Conservation (phyloP, 2,329 filamentous ascomycete genomes). For the Chaetomiaceae sp. region DNA sequence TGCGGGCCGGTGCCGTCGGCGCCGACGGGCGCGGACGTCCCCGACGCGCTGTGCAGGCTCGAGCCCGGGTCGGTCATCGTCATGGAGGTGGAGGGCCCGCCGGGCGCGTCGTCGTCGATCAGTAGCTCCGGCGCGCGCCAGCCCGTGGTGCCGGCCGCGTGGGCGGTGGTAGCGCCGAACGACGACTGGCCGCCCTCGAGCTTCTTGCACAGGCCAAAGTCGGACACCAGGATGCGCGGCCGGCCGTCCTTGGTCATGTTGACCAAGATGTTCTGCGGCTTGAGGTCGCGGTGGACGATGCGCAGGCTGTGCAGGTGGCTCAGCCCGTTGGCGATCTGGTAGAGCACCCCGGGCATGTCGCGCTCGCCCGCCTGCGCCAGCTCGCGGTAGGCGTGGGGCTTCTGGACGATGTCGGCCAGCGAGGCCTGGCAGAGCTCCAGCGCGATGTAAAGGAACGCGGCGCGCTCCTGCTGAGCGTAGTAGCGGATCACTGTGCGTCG, state of each 20-base stretch:
- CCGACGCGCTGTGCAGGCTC: conserved; percentile 47
- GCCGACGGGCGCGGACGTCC: conserved; percentile 10
- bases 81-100: conserved; percentile 35
- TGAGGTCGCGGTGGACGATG: conserved; percentile 94
- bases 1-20: conserved; percentile 43
- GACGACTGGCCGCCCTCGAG: conserved; percentile 91
- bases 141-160: conserved; percentile 86
- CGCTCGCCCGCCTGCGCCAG: conserved; percentile 66
- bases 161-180: conserved; percentile 87
- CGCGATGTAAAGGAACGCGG: conserved; percentile 92
- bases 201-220: conserved; percentile 97
- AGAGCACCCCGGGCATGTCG: conserved; percentile 72
- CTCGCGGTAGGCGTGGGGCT: conserved; percentile 58
- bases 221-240: conserved; percentile 87
- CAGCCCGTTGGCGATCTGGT: conserved; percentile 85
- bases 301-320: conserved; percentile 83
- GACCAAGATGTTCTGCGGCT: conserved; percentile 95
- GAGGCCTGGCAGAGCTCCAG: conserved; percentile 92
- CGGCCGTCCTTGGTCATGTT: conserved; percentile 62
- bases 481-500: conserved; percentile 75
- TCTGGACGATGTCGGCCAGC: conserved; percentile 82
- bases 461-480: conserved; percentile 82
- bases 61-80: conserved; percentile 44
- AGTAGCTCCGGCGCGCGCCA: conserved; percentile 96
- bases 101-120: conserved; percentile 64